Conservation (phyloP, 768 basidiomycete genomes). For the Hygrophorus pudorinus region DNA sequence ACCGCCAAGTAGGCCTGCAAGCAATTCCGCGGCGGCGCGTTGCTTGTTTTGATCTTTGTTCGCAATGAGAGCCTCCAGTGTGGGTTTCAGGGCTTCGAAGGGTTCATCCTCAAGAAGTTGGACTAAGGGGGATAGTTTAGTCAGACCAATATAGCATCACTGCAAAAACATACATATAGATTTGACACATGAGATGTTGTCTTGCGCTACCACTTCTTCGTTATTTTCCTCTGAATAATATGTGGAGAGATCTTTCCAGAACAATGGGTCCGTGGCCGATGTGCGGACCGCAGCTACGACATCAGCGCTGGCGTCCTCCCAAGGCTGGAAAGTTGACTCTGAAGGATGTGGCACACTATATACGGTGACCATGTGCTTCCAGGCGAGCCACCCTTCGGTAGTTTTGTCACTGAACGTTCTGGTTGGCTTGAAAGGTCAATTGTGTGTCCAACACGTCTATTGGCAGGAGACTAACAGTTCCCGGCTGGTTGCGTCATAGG, state of each 20-base stretch:
- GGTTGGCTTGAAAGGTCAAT: neutral
- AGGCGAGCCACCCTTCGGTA: constrained; percentile 62
- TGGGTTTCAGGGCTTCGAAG: constrained; percentile 49
- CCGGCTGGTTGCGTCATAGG: constrained; percentile 22
- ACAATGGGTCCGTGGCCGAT: constrained; percentile 35
- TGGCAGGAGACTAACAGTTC: constrained; percentile 33
- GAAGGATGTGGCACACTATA: constrained; percentile 38
- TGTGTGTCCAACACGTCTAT: constrained; percentile 2
- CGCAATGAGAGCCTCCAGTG: constrained; percentile 50
- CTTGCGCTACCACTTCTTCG: constrained; percentile 50
- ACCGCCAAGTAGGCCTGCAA: constrained; percentile 67
- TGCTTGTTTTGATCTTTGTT: constrained; percentile 82
- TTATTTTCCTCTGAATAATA: constrained; percentile 76
- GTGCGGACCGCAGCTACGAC: constrained; percentile 42
- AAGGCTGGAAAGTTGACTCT: constrained; percentile 45
- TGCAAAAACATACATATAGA: constrained; percentile 49
- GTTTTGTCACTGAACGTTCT: constrained; percentile 50
- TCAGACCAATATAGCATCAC: neutral
- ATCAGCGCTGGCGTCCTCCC: constrained; percentile 44
- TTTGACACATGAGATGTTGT: constrained; percentile 65
- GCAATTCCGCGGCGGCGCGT: constrained; percentile 75
- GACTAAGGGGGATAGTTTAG: constrained; percentile 29
- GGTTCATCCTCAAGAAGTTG: constrained; percentile 74
- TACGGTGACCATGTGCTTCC: constrained; percentile 33
- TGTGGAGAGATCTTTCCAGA: constrained; percentile 59